Evolutionary conservation across 2,329 filamentous ascomycete species (phyloP).

Genomic region (Beauveria brongniartii): DNA sequence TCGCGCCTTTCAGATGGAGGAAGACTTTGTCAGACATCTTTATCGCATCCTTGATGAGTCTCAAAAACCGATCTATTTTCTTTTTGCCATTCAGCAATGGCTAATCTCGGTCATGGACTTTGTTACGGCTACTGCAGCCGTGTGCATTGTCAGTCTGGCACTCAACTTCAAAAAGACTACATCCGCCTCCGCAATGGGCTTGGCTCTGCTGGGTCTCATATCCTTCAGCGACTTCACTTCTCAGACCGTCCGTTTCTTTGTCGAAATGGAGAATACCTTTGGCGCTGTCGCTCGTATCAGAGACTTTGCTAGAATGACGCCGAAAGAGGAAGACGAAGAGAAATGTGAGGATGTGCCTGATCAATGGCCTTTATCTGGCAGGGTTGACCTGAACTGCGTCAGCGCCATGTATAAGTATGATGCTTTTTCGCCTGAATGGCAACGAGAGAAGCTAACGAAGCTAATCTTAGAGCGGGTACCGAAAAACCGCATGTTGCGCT

Average conservation of each 20-base stretch:
- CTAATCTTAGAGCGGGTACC: neutral
- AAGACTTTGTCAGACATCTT: conserved; percentile 33
- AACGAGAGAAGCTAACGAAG: too few species aligned
- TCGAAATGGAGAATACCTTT: conserved; percentile 10
- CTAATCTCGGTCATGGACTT: conserved; percentile 39
- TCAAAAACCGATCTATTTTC: conserved; percentile 46
- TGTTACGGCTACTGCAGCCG: conserved; percentile 35
- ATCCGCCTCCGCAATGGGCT: conserved; percentile 5
- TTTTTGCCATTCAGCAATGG: conserved; percentile 48
- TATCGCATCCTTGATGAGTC: conserved; percentile 39
- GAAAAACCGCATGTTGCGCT: neutral
- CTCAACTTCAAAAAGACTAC: conserved; percentile 18
- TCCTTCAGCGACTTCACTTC: conserved; percentile 18
- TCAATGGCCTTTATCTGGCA: neutral
- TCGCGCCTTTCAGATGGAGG: conserved; percentile 45
- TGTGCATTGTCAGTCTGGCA: conserved; percentile 35
- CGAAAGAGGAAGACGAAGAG: neutral
- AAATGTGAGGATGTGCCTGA: neutral
- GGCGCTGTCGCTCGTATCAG: conserved; percentile 1
- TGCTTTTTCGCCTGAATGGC: too few species aligned
- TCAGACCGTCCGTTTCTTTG: conserved; percentile 21
- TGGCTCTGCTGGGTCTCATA: conserved; percentile 16
- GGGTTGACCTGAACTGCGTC: neutral
- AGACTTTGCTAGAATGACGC: neutral
- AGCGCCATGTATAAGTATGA: conserved; percentile 1